Conservation (phyloP, 2,329 filamentous ascomycete species). For the Camillea tinctor region DNA sequence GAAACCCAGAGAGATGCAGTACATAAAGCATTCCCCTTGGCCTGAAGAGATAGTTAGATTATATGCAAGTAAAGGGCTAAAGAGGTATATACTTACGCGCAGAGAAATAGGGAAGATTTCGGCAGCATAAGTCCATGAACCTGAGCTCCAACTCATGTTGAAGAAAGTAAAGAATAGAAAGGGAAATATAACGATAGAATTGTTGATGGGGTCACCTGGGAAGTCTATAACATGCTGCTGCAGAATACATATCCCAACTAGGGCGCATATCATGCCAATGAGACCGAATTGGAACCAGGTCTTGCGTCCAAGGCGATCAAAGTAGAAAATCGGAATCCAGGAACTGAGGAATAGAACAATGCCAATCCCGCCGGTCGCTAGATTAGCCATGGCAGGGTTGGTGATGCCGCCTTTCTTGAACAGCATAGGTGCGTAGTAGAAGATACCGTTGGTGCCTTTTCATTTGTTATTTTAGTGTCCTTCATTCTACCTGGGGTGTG, state of each 20-base stretch:
- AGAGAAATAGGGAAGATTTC: conserved; percentile 32
- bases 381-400: conserved; percentile 27
- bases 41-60: conserved; percentile 11
- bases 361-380: conserved; percentile 30
- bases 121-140: conserved; percentile 32
- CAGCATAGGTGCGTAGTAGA: conserved; percentile 24
- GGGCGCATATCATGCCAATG: conserved; percentile 28
- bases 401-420: conserved; percentile 29
- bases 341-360: conserved; percentile 30
- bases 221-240: conserved; percentile 28
- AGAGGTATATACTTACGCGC: conserved; percentile 19
- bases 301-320: conserved; percentile 31
- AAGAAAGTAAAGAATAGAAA: conserved; percentile 33
- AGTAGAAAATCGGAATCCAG: conserved; percentile 33
- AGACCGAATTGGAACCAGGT: conserved; percentile 32
- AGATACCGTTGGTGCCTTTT: conserved; percentile 29
- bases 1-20: conserved; percentile 32
- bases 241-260: conserved; percentile 28
- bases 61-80: background rate
- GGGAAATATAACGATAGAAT: conserved; percentile 30
- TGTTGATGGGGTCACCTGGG: conserved; percentile 24
- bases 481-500: background rate
- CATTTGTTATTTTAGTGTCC: background rate
- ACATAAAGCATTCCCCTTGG: conserved; percentile 31
- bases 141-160: conserved; percentile 32